Evolutionary conservation across 306 rosid species (phyloP), one percentile per base, ranked within the genome.

Genomic region (Senna tora): DNA sequence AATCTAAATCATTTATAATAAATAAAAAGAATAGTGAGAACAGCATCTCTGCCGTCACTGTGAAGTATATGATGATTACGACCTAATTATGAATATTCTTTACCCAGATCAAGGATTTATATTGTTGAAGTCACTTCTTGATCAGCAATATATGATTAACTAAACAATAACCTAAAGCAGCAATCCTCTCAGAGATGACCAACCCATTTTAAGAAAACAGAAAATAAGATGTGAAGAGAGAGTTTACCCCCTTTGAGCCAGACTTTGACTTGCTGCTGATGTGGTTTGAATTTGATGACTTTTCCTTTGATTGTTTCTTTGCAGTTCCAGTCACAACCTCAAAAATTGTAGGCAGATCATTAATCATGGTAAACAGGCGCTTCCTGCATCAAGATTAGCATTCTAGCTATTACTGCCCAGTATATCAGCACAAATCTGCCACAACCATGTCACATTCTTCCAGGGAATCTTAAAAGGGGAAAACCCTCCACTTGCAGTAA

Each of bases 311-410:
- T 73, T 76, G 86, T 71, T 76, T 89, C 83, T 81, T 86, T 46
- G 75, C 69, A 51, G 56, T 21, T 69, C 86, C 87, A 2, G 87
- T 77, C 74, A 85, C 85, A 54, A 81, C 81, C 83, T 89, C 96
- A 75, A 72, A 85, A 58, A 89, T 71, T 8, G 96, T 83, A 0
- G 96, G 96, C 65, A 83, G 63, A 75, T 89, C 92, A 80, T 89
- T 89, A 71, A 87, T 87, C 88, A 83, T 66, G 58, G 75, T 62
- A 81, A 89, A 89, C 56, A 89, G 84, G 20, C 86, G 90, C 46
- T 79, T 81, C 83, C 92, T 87, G 81, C 67, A 62, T 34, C 41
- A 82, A 50, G 56, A 73, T 57, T 70, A 25, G 20, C 67, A 59
- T 33, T 36, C 15, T 3, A n/a, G n/a, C n/a, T n/a, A 66, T 54